A percentile compares a stretch with the other conserved stretches of the same genome.
Conservation (phyloP, 352 stramenopile genomes). For the Pythium vanterpoolii region DNA sequence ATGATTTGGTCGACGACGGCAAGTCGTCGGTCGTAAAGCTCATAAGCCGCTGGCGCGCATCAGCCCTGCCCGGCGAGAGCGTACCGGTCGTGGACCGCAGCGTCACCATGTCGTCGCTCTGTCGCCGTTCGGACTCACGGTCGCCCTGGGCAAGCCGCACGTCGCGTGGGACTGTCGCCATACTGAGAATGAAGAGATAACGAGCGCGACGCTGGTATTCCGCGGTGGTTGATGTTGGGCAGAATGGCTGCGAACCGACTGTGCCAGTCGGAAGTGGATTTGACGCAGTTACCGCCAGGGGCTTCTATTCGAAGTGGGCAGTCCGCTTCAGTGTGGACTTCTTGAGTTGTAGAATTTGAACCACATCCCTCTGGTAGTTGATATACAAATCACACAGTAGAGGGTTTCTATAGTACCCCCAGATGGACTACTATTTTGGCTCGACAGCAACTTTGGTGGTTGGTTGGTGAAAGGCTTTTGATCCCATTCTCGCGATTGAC, state of each 20-base stretch:
- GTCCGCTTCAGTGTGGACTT: no score
- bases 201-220: no score
- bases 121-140: slow-evolving; percentile 10
- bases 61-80: slow-evolving; percentile 46
- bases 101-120: slow-evolving; percentile 23
- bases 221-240: slow-evolving; percentile 6
- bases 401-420: no score
- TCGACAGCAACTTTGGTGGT: slow-evolving; percentile 7
- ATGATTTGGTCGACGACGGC: slow-evolving; percentile 42
- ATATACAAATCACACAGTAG: no score
- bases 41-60: slow-evolving; percentile 27
- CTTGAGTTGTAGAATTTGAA: no score
- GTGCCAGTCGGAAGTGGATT: slow-evolving; percentile 19
- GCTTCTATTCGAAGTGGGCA: slow-evolving; percentile 15
- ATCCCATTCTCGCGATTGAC: slow-evolving; percentile 13
- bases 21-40: slow-evolving; percentile 84
- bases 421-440: slow-evolving; percentile 20
- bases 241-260: slow-evolving; percentile 18
- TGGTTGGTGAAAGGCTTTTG: slow-evolving; percentile 21
- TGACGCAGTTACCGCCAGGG: no score
- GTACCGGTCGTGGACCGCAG: slow-evolving; percentile 34
- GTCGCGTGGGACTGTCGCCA: slow-evolving; percentile 29
- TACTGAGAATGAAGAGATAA: not conserved
- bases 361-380: no score
- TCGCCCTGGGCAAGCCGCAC: slow-evolving; percentile 22